A percentile compares a stretch with the other conserved stretches of the same genome.
Conservation (phyloP, 495 filamentous ascomycete species). For the Trichoderma asperelloides region DNA sequence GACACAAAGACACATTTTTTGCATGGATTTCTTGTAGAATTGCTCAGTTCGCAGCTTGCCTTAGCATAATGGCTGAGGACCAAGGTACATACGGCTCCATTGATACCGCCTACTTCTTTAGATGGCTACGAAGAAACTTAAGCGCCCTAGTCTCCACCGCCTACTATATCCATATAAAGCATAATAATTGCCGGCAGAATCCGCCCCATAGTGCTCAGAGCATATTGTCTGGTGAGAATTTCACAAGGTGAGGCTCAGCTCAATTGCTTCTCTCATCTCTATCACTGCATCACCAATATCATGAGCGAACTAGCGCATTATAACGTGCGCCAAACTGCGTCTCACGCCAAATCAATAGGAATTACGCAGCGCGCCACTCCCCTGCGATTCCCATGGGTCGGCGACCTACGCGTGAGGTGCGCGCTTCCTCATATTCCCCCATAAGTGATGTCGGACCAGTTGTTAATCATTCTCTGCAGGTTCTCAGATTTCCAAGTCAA, state of each 20-base stretch:
- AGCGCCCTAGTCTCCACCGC: neutral
- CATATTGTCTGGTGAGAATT: neutral
- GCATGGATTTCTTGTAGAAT: too few species aligned
- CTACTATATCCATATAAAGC: neutral
- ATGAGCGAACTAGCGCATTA: constrained; percentile 1
- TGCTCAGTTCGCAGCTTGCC: neutral
- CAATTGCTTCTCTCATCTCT: neutral
- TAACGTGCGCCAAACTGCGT: constrained; percentile 15
- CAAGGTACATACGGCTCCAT: neutral
- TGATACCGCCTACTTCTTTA: neutral
- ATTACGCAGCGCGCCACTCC: constrained; percentile 27
- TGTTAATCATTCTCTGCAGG: constrained; percentile 33
- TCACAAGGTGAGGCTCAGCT: neutral
- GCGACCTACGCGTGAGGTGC: constrained; percentile 32
- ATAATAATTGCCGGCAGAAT: neutral
- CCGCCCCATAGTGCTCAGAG: neutral
- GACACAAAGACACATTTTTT: too few species aligned
- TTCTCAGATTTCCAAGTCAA: constrained; percentile 96
- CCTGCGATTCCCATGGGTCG: constrained; percentile 25
- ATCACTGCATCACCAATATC: neutral
- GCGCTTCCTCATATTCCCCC: neutral
- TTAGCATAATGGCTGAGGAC: neutral
- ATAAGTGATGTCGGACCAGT: neutral
- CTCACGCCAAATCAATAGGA: constrained; percentile 23
- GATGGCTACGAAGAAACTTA: neutral